phyloP scores from a whole-genome alignment of 345 rosid genomes.

The Streptanthus diversifolius region DNA sequence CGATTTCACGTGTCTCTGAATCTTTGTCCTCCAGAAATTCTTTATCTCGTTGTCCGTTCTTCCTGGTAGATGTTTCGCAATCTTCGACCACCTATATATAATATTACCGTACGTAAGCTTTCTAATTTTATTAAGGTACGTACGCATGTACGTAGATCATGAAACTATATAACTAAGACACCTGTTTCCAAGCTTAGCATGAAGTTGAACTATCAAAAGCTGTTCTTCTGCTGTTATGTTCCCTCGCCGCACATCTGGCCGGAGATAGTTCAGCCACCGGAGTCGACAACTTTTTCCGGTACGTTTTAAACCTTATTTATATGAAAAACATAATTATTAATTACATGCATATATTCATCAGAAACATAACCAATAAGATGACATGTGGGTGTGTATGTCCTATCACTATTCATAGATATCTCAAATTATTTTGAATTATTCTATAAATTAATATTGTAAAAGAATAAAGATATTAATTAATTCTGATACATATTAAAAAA shows the following conservation, averaged over 20 bases:
- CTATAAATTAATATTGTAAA: not conserved
- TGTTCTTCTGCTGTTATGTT: constrained; percentile 34
- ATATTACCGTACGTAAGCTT: not conserved
- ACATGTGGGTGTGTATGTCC: not conserved
- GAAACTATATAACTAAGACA: not conserved
- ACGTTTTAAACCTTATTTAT: constrained; percentile 47
- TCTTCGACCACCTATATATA: constrained; percentile 67
- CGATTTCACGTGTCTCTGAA: constrained; percentile 70
- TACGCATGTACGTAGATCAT: not conserved
- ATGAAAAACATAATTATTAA: not conserved
- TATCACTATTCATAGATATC: not conserved
- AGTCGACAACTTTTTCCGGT: constrained; percentile 90
- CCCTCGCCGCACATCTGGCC: constrained; percentile 37
- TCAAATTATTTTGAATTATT: not conserved
- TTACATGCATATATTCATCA: too few relatives aligned
- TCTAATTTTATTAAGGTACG: not conserved
- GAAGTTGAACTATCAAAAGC: constrained; percentile 30
- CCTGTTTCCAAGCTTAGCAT: constrained; percentile 39
- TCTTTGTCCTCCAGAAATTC: constrained; percentile 91
- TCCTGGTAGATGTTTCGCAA: constrained; percentile 94
- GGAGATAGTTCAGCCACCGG: constrained; percentile 36
- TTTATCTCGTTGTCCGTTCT: constrained; percentile 98
- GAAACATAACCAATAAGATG: not conserved
- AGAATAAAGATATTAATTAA: not conserved
- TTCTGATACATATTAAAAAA: not conserved